Evolutionary conservation across 257 asterid species (phyloP), one percentile per base, ranked within the genome.

Genomic region (Leonotis leonurus): DNA sequence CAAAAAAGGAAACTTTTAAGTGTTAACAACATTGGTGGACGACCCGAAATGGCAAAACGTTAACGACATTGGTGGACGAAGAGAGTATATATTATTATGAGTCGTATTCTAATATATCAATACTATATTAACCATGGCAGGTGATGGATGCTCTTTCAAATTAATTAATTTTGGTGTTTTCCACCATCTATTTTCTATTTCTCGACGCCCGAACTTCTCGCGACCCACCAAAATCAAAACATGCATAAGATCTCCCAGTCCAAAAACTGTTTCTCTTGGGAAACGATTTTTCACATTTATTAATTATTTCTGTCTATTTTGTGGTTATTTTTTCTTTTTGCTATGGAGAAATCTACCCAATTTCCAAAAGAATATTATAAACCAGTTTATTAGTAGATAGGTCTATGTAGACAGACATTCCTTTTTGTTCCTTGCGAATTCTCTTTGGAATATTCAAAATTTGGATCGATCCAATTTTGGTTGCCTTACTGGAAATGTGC

Each of bases 391-490:
- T 8, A 10, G 59, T 32, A 16, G 25, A 54, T 12, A 26, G 66
- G 76, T 53, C 64, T 70, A 36, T 50, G 72, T 73, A 72, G 81
- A 75, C 85, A 67, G 82, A 84, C 95, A 84, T 84, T 84, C 88
- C 83, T 41, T 80, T 84, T 75, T 78, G 89, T 77, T 82, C 79
- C 81, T 72, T 68, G 59, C 30, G 39, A 78, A 66, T 68, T 75
- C 44, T 73, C 57, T 73, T 75, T 74, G 69, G 73, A 46, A 48
- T 56, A 67, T 56, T 63, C 48, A 25, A 62, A 72, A 11, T 68
- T 67, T 21, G 67, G 62, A 72, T 36, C 8, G 24, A 18, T 61
- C 57, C 59, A 24, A 29, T 56, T 65, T 49, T 36, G 41, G 30
- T 53, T 73, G 22, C 65, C 62, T 52, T 80, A 65, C 75, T 73